Base-by-base conservation (phyloP, 2,329 filamentous ascomycete species). In the Stachybotrys echinatus region DNA sequence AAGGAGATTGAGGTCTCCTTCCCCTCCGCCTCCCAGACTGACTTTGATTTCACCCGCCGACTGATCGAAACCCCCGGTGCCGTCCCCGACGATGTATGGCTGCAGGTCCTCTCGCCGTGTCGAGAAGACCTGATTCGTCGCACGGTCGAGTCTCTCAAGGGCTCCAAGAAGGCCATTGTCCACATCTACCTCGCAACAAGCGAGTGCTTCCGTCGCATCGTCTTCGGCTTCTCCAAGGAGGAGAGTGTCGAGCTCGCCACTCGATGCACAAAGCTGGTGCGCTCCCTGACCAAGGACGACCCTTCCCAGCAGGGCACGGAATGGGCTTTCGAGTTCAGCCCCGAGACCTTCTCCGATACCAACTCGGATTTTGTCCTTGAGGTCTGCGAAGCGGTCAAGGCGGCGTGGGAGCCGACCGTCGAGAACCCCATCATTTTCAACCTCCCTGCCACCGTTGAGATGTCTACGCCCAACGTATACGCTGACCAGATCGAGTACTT, bases 1-100 rank as follows among this genome's bases (percentile, higher is more conserved):
- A 97, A 96, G 74, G 92, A 97, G 73, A 96, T 97, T 57, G 92
- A 97, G 67, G 87, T 96, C 19, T 94, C 92, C 5, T 97, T 96
- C 72, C 92, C 92, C 46, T 95, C 91, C 0, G 91, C 92, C 14
- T 96, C 91, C 38, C 87, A 95, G 66, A 96, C 88, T 63, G 94
- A 97, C 73, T 97, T 92, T 74, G 89, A 96, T 75, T 97, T 97
- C 65, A 96, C 91, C 39, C 81, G 90, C 58, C 84, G 86, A 62
- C 76, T 97, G 58, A 83, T 96, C 56, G 86, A 95, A 61, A 95
- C 90, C 2, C 88, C 89, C 12, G 89, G 88, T 39, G 79, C 84
- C 14, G 82, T 92, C 8, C 91, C 92, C 48, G 89, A 94, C 64
- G 92, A 96, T 69, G 91, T 96, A 49, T 92, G 81, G 77, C 76